Evolutionary conservation across 352 stramenopile genomes (phyloP), one percentile per base, ranked within the genome.

Genomic region (Pythium rishiriense): DNA sequence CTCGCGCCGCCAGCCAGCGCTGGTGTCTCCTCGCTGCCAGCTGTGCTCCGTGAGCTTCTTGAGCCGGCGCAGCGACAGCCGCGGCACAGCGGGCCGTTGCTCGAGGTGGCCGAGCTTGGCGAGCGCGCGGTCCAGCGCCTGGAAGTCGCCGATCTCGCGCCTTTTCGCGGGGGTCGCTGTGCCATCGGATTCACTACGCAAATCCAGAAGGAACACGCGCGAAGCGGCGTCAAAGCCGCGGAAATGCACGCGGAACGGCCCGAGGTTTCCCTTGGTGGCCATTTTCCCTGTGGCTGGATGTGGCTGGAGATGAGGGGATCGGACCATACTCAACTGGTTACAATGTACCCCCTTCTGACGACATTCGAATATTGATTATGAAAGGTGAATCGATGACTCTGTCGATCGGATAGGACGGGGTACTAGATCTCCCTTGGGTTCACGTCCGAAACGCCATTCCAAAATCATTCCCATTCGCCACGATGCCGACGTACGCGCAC

Each of bases 61-160:
- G 41, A 89, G 52, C 10, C 83, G 78, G 17, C 78, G 76, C 37
- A 68, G 78, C n/a, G 85, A 76, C 19, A 93, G 66, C 33, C 79
- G 81, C 31, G 73, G 65, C 8, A 66, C 47, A 0, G 33, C 17
- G 19, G 45, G 12, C 21, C 10, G 50, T 29, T 49, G 28, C 43
- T 22, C 14, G 12, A 21, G 19, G 33, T 62, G 51, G 19, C 9
- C 11, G 28, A 6, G 8, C 45, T 45, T 41, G 9, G 50, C 26
- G 19, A 67, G 22, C 25, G 53, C 37, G 47, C 66, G 66, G 48
- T 72, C 66, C n/a, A 72, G 58, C 53, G 58, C 53, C 48, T 72
- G 66, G 47, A 67, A 63, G 37, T 72, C 66, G 45, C 58, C 53
- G 37, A 66, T 48, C 29, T 56, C 35, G 39, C 66, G 66, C 26